Base-by-base conservation (phyloP, 176 grass and related monocot species). In the Metroxylon sagu region DNA sequence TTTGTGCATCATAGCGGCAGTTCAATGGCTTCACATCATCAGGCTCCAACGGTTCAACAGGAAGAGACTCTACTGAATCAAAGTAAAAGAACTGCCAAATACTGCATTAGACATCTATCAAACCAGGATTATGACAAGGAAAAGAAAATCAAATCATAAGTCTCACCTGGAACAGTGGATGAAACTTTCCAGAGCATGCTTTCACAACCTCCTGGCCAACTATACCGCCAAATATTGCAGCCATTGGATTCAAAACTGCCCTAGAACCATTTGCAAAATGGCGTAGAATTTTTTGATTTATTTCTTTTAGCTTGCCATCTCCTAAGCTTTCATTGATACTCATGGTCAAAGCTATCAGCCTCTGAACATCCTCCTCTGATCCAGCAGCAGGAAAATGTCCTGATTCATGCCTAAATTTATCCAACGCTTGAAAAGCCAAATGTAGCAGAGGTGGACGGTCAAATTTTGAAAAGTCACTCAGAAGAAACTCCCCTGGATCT, bases 231-330 rank as follows among this genome's bases (percentile, higher is more conserved):
- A 91, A 91, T 52, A 91, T 83, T 25, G 79, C 79, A 63, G 88
- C 88, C 88, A 91, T 91, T 74, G 88, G 83, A 61, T 86, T 91
- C 68, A 91, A 78, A 43, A 86, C 71, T 66, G 83, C 79, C 73
- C 73, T 71, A 53, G 88, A 91, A 83, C 88, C 83, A 79, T 74
- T 73, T 58, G 87, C 83, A 74, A 91, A 83, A 53, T 60, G 67
- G 23, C 6, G 16, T 61, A 91, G 56, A 60, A 91, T 21, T 50
- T 79, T 85, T 48, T 78, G 64, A 57, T 91, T 75, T 62, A 90
- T 84, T 49, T 74, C 25, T 55, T 71, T 59, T 64, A 76, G 67
- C 63, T 76, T 70, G 61, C 58, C 72, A 68, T 74, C 70, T 31
- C 82, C 72, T 67, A 19, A 66, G 23, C 49, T 62, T 68, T 86